Conservation (phyloP, 73 alveolate species). For the Tetrahymena thermophila region DNA sequence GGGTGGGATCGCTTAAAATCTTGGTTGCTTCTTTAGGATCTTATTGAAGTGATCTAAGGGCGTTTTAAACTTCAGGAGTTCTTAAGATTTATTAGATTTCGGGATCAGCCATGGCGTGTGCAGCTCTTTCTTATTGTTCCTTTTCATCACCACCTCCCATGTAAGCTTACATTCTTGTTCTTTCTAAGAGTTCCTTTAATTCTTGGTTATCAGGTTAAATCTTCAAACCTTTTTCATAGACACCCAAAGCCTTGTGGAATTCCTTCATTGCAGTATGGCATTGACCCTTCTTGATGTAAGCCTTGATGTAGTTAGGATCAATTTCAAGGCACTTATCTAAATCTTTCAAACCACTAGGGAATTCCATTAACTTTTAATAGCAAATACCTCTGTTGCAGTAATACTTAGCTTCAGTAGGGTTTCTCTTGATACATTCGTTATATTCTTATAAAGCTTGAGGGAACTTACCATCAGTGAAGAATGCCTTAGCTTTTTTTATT, state of each 20-base stretch:
- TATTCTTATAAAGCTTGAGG: slow-evolving; percentile 86
- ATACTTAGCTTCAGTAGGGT: slow-evolving; percentile 73
- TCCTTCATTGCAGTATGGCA: slow-evolving; percentile 82
- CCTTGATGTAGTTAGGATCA: slow-evolving; percentile 82
- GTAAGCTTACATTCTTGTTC: slow-evolving; percentile 64
- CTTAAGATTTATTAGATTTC: slow-evolving; percentile 87
- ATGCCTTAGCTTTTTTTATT: not conserved
- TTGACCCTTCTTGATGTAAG: slow-evolving; percentile 78
- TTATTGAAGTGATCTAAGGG: slow-evolving; percentile 74
- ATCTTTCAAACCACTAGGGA: slow-evolving; percentile 77
- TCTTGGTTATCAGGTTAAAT: slow-evolving; percentile 79
- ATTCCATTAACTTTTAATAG: slow-evolving; percentile 80
- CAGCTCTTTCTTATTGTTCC: slow-evolving; percentile 74
- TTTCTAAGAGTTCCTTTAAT: slow-evolving; percentile 55
- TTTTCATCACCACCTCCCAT: slow-evolving; percentile 74
- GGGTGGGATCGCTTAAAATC: slow-evolving; percentile 82
- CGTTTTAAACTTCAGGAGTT: slow-evolving; percentile 77
- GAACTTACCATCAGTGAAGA: slow-evolving; percentile 78
- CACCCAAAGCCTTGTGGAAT: slow-evolving; percentile 82
- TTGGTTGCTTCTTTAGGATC: slow-evolving; percentile 73
- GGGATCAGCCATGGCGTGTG: slow-evolving; percentile 98
- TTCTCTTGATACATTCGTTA: slow-evolving; percentile 84
- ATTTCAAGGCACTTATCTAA: slow-evolving; percentile 73
- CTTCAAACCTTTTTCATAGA: slow-evolving; percentile 77
- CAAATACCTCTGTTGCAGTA: slow-evolving; percentile 89